Evolutionary conservation across 768 basidiomycete species (phyloP), one percentile per base, ranked within the genome.

Genomic region (Suillus alpinus): DNA sequence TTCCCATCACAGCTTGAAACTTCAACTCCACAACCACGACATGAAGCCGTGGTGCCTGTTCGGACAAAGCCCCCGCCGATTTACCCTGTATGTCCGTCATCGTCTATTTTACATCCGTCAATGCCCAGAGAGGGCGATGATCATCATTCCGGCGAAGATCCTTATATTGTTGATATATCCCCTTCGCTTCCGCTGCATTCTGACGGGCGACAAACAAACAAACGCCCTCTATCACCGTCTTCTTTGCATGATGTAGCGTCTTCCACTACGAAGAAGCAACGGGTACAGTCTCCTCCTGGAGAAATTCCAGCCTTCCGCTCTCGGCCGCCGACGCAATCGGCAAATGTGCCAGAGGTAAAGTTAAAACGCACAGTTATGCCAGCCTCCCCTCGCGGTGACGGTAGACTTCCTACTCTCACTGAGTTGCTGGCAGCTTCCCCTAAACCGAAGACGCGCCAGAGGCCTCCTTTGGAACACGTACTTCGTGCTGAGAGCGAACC

Each of bases 1-100:
- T 86, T 86, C 64, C 80, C 82, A 34, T 74, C 79, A 12, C 73
- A 83, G 59, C 68, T 86, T 23, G 66, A 72, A 36, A 85, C 83
- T 31, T 87, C 85, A 2, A 86, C 85, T 5, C 85, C 85, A 10
- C 73, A 71, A 37, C 63, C 65, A n/a, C 60, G 62, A 18, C 47
- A 57, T 31, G 55, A 59, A 46, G 50, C 62, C 43, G 59, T 50
- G 51, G 60, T 67, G 13, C 63, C 66, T 51, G 57, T 65, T 50
- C 76, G 75, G 29, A 68, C 68, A n/a, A 83, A 83, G 67, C 81
- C 82, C 3, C 71, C 76, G 37, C 74, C 78, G 2, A 82, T 84
- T 37, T 44, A 67, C 4, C 75, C 70, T 4, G 59, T 65, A 23
- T 61, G 68, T 52, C 60, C 61, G 31, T 60, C 60, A 26, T 71